Evolutionary conservation across 495 filamentous ascomycete genomes (phyloP), one percentile per base, ranked within the genome.

Genomic region (Lasiosphaeria hispida): DNA sequence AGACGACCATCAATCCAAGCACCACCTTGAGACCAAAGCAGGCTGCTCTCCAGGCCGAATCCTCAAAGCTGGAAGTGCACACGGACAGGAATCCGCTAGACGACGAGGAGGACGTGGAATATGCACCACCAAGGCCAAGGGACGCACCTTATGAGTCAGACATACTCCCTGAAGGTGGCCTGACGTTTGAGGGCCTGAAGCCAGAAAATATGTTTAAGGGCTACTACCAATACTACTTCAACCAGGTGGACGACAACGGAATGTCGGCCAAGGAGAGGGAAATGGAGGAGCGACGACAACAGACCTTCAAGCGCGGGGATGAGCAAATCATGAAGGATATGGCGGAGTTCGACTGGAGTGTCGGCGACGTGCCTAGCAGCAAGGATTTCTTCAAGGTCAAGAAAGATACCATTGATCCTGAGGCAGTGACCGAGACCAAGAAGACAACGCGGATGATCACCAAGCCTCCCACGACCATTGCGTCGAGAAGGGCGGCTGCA

Each of bases 61-160:
- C 62, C 58, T 69, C 55, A 62, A 80, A 75, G 39, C 63, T 76
- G 10, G 73, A 78, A 35, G 75, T 79, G 49, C 70, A 75, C 48
- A 62, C 60, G 14, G 66, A 71, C 55, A 64, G 62, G 34, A 69
- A 69, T 39, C 60, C 71, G 2, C 59, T 74, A 7, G 65, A 69
- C 9, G 73, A 78, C 14, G 77, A 85, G 19, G 88, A 91, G 59
- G 86, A 90, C 56, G 77, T 86, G 36, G 74, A 81, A 59, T 74
- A 74, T 54, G 67, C 64, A 18, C 77, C 78, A 59, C 82, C 76
- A 59, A 63, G 64, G 53, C 66, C 67, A 19, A 71, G 71, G 79
- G 88, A 87, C 48, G 77, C 87, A 5, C 87, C 87, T 0, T 92
- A 95, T 66, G 65, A 87, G 54, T 88, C 89, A 17, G 89, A 96